Conservation (phyloP, 805 yeast species). For the Yamadazyma philogaea region DNA sequence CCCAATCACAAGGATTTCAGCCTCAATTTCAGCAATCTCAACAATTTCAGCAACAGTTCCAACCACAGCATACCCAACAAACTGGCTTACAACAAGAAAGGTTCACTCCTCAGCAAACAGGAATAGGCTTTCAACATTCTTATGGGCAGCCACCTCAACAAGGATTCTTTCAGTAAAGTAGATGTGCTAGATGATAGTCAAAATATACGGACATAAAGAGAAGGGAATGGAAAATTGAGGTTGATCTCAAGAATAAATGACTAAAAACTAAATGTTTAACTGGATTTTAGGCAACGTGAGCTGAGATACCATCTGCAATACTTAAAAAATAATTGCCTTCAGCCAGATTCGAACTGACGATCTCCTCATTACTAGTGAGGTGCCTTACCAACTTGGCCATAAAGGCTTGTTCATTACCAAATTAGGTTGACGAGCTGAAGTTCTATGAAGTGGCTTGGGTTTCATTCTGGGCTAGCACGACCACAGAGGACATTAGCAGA, state of each 20-base stretch:
- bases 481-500: no score
- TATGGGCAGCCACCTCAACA: slow-evolving; percentile 13
- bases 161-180: neutral
- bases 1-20: slow-evolving; percentile 10
- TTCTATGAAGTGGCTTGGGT: no score
- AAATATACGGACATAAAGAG: no score
- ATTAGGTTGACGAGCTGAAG: no score
- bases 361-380: slow-evolving; percentile 27
- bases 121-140: neutral
- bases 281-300: slow-evolving; percentile 6
- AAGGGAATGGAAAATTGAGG: no score
- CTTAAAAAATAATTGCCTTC: slow-evolving; percentile 15
- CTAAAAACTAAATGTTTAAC: no score
- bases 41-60: slow-evolving; percentile 11
- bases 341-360: slow-evolving; percentile 24
- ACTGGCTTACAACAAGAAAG: slow-evolving; percentile 4
- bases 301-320: neutral
- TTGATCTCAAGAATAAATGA: no score
- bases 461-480: no score
- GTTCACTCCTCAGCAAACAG: neutral
- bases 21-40: slow-evolving; percentile 10
- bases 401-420: slow-evolving; percentile 13
- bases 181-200: no score
- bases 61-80: slow-evolving; percentile 17
- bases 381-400: no score